Evolutionary conservation across 73 alveolate genomes (phyloP).

Genomic region (Tetrahymena malaccensis): DNA sequence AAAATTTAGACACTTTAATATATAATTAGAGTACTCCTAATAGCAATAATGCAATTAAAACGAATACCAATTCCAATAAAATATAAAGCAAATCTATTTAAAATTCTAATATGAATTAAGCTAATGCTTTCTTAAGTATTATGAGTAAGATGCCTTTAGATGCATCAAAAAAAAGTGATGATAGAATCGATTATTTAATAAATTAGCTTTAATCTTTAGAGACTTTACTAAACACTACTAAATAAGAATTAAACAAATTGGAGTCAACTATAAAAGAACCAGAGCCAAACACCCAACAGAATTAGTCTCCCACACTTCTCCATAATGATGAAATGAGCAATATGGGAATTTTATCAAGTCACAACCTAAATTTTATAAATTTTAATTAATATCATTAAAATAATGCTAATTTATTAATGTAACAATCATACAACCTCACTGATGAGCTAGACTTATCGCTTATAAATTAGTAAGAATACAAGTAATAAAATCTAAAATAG

Average conservation of each 20-base stretch:
- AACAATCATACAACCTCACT: not conserved
- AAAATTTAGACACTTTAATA: not conserved
- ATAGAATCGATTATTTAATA: not conserved
- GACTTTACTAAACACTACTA: not conserved
- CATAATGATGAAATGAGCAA: not conserved
- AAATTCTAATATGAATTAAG: not conserved
- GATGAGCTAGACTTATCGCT: not conserved
- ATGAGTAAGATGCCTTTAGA: not conserved
- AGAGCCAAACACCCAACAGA: not conserved
- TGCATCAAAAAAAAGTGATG: not conserved
- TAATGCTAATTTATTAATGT: not conserved
- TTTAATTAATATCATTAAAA: not conserved
- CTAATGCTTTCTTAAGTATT: not conserved
- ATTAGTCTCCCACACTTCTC: not conserved
- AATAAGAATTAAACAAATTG: not conserved
- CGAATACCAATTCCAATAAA: no score
- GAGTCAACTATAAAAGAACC: not conserved
- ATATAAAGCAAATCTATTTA: not conserved
- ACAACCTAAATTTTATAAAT: not conserved
- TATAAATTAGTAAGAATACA: not conserved
- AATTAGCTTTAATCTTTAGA: not conserved
- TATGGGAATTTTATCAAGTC: not conserved
- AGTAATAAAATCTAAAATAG: not conserved
- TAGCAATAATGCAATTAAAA: no score
- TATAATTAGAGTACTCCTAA: no score